These are phyloP conservation scores for Bullera alba DNA, from an alignment of 768 basidiomycete species.

Conservation along the genomic window DNA sequence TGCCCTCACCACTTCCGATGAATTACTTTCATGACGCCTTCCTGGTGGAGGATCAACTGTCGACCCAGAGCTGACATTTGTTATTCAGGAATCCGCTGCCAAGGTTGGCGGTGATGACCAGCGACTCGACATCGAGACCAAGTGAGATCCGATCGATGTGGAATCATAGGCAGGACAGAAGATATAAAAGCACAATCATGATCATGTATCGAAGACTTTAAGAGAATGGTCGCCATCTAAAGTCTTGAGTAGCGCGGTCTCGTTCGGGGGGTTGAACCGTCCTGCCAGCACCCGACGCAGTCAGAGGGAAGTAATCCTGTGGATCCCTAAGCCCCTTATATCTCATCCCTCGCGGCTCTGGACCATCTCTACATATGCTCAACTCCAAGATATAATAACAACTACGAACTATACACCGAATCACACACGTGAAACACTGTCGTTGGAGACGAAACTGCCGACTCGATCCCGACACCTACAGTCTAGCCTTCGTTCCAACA, in stretches of 20 bases:
- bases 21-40: not conserved
- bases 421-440: not conserved
- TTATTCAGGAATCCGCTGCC: not conserved
- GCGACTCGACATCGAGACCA: not conserved
- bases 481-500: constrained; percentile 13
- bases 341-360: not conserved
- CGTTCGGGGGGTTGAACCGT: not conserved
- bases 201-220: not conserved
- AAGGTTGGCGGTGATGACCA: not conserved
- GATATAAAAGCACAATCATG: not conserved
- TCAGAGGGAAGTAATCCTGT: too few relatives aligned
- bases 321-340: not conserved
- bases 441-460: too few relatives aligned
- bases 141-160: not conserved
- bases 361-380: not conserved
- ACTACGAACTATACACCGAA: not conserved
- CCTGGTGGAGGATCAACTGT: not conserved
- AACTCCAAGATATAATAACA: not conserved
- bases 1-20: not conserved
- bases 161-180: not conserved
- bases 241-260: not conserved
- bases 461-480: too few relatives aligned
- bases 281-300: not conserved
- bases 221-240: not conserved
- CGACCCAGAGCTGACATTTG: not conserved